These are phyloP conservation scores for Trypanosoma scelopori DNA, from an alignment of 208 protist species.

Conservation along the genomic window DNA sequence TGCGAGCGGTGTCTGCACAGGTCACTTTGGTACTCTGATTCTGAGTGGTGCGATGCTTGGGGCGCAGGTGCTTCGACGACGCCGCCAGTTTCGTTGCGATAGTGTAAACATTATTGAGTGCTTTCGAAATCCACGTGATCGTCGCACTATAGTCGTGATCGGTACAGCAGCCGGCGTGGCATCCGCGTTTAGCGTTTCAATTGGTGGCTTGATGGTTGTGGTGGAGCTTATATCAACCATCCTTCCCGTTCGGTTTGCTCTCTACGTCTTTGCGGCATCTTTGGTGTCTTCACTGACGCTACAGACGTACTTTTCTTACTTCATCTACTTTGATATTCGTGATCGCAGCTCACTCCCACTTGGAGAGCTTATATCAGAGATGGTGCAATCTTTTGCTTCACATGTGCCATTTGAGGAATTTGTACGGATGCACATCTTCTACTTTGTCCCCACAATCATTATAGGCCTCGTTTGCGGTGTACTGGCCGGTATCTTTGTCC, in stretches of 20 bases:
- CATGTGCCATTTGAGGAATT: conserved; percentile 40
- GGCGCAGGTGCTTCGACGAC: conserved; percentile 36
- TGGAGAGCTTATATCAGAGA: conserved; percentile 36
- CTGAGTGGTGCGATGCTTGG: conserved; percentile 56
- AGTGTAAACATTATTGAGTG: conserved; percentile 52
- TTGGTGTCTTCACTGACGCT: conserved; percentile 45
- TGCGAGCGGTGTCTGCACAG: conserved; percentile 49
- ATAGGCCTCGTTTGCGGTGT: conserved; percentile 40
- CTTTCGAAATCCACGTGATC: conserved; percentile 61
- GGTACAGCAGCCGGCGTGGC: conserved; percentile 51
- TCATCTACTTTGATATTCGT: conserved; percentile 35
- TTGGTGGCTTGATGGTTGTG: conserved; percentile 56
- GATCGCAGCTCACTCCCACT: conserved; percentile 23
- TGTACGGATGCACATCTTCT: conserved; percentile 46
- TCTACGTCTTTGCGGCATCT: conserved; percentile 62
- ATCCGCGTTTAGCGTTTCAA: conserved; percentile 48
- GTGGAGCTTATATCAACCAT: conserved; percentile 51
- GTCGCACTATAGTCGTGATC: conserved; percentile 46
- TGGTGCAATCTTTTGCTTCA: conserved; percentile 37
- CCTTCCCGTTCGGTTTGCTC: conserved; percentile 50
- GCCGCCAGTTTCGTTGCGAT: conserved; percentile 42
- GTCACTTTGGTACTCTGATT: conserved; percentile 50
- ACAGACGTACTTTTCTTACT: conserved; percentile 55
- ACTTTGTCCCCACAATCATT: conserved; percentile 40
- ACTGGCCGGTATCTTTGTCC: conserved; percentile 41